phyloP scores from a whole-genome alignment of 768 basidiomycete genomes.

The Boletus vinaceobasis region DNA sequence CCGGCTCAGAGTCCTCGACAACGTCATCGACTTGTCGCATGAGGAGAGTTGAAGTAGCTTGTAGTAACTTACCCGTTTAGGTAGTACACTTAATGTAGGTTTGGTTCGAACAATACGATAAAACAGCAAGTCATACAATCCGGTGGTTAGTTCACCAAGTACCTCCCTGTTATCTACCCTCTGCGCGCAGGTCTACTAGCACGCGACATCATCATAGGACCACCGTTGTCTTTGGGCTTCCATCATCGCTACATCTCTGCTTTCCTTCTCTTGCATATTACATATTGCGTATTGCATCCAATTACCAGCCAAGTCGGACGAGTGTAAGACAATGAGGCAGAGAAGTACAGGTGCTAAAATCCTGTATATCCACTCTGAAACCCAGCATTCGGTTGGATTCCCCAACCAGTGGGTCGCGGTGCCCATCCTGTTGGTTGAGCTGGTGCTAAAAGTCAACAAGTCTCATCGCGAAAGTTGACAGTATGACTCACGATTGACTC shows the following conservation, averaged over 20 bases:
- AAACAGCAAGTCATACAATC: constrained; percentile 61
- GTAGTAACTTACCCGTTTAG: too few relatives aligned
- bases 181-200: constrained; percentile 80
- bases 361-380: constrained; percentile 36
- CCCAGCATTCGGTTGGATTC: constrained; percentile 13
- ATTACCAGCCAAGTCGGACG: constrained; percentile 34
- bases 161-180: constrained; percentile 89
- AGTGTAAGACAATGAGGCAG: constrained; percentile 11
- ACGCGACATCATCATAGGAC: constrained; percentile 62
- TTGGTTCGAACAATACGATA: constrained; percentile 88
- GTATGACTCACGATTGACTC: constrained; percentile 48
- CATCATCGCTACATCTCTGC: constrained; percentile 1
- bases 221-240: constrained; percentile 25
- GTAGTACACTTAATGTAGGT: constrained; percentile 39
- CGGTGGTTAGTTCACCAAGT: constrained; percentile 68
- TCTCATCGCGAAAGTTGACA: background rate
- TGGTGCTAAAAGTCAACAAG: constrained; percentile 14
- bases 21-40: constrained; percentile 7
- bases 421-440: constrained; percentile 36
- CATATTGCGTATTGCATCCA: constrained; percentile 21
- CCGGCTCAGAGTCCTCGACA: background rate
- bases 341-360: constrained; percentile 32
- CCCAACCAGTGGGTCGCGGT: constrained; percentile 63
- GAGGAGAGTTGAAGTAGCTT: too few relatives aligned
- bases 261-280: constrained; percentile 15